Conservation (phyloP, 169 alveolate genomes). For the Perkinsus olseni region DNA sequence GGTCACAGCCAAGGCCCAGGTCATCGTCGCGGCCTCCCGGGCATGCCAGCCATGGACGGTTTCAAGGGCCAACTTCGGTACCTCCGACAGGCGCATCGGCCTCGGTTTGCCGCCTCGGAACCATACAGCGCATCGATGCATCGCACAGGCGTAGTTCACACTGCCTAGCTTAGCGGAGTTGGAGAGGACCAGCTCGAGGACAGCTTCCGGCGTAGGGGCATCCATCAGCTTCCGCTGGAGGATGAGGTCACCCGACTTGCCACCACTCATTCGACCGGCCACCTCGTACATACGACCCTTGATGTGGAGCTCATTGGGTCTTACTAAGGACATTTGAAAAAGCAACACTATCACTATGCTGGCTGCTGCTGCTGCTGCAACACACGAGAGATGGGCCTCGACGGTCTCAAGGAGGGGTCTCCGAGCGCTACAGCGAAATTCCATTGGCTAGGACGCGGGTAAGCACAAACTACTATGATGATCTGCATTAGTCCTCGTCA, state of each 20-base stretch:
- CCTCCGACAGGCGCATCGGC: not conserved
- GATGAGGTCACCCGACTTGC: too few species aligned
- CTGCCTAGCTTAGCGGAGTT: not conserved
- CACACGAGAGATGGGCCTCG: too few species aligned
- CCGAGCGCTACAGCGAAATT: too few species aligned
- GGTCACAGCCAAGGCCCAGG: not conserved
- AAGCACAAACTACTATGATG: too few species aligned
- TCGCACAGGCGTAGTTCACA: not conserved
- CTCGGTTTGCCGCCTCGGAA: not conserved
- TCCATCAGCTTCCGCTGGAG: not conserved
- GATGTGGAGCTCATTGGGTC: not conserved
- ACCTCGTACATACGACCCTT: not conserved
- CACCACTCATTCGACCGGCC: not conserved
- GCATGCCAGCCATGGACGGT: not conserved
- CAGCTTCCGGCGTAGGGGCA: not conserved
- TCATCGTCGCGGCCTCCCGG: not conserved
- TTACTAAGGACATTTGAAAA: not conserved
- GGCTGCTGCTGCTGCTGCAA: too few species aligned
- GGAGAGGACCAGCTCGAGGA: not conserved
- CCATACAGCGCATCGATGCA: not conserved
- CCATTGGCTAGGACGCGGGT: too few species aligned
- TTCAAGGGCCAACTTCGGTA: not conserved
- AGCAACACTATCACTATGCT: too few species aligned
- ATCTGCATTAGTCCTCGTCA: too few species aligned
- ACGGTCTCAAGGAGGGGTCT: too few species aligned